Percentiles rank a stretch among this genome's conserved stretches.
Conservation (phyloP, 257 asterid species). For the Solanum tacnaense region DNA sequence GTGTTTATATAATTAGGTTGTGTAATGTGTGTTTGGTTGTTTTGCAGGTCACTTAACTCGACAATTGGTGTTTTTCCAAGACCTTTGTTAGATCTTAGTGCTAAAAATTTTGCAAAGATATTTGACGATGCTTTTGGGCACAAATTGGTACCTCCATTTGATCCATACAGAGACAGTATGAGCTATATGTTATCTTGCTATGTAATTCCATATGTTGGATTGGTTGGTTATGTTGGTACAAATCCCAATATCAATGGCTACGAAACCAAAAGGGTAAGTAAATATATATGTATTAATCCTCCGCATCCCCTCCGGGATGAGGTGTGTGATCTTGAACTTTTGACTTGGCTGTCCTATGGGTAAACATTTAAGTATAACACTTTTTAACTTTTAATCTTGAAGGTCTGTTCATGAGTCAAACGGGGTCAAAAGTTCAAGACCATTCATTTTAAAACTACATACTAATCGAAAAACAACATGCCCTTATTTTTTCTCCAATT, state of each 20-base stretch:
- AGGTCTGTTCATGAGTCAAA: background rate
- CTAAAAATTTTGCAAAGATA: slow-evolving; percentile 21
- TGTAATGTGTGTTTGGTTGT: background rate
- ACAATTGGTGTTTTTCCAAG: slow-evolving; percentile 34
- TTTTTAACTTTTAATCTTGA: background rate
- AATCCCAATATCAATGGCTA: slow-evolving; percentile 30
- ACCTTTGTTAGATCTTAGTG: slow-evolving; percentile 33
- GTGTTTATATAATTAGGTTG: background rate
- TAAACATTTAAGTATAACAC: no score
- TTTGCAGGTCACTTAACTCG: slow-evolving; percentile 25
- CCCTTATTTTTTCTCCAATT: no score
- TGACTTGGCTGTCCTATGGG: background rate
- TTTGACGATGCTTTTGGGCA: slow-evolving; percentile 34
- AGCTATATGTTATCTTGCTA: slow-evolving; percentile 35
- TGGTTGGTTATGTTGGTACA: slow-evolving; percentile 38
- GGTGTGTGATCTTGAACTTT: background rate
- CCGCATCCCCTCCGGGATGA: background rate
- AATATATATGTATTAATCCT: background rate
- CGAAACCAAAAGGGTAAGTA: slow-evolving; percentile 15
- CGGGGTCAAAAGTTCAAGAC: background rate
- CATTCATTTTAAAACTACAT: no score
- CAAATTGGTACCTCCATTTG: slow-evolving; percentile 30
- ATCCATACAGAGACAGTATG: slow-evolving; percentile 34
- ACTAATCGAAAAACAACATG: no score
- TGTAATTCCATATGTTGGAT: slow-evolving; percentile 32